Percentiles rank a stretch among this genome's conserved stretches.
phyloP scores from a whole-genome alignment of 1,284 basidiomycete species.

The Takashimella tepidaria region DNA sequence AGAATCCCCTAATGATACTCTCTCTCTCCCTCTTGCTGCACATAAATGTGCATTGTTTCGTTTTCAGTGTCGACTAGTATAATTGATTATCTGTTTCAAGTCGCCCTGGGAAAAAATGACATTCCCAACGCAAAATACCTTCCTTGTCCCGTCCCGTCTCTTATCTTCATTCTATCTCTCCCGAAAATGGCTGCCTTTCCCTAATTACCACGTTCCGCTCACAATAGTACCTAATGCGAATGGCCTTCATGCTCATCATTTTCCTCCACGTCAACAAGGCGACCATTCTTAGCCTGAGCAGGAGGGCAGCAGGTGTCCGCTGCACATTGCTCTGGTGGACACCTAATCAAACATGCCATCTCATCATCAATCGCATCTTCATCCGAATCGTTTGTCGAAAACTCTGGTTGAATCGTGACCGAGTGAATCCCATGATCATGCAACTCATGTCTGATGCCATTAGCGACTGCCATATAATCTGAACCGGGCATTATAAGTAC shows the following conservation, averaged over 20 bases:
- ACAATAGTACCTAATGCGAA: slow-evolving; percentile 1
- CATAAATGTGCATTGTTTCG: too few species aligned
- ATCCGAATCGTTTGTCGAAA: slow-evolving; percentile 13
- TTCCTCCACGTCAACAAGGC: slow-evolving; percentile 33
- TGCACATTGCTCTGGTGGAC: slow-evolving; percentile 47
- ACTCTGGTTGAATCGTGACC: slow-evolving; percentile 66
- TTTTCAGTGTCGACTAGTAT: too few species aligned
- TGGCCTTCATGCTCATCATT: slow-evolving; percentile 16
- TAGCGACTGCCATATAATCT: slow-evolving; percentile 88
- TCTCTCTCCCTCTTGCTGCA: too few species aligned
- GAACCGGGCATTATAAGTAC: slow-evolving; percentile 70
- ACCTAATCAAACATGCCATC: slow-evolving; percentile 45
- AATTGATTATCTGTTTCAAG: too few species aligned
- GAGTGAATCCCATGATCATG: slow-evolving; percentile 93
- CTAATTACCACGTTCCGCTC: too few species aligned
- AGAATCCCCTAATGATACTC: too few species aligned
- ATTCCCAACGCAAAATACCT: too few species aligned
- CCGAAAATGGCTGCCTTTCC: too few species aligned
- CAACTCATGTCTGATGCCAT: slow-evolving; percentile 72
- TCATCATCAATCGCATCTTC: slow-evolving; percentile 17
- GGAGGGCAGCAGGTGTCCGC: slow-evolving; percentile 48
- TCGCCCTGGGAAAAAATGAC: too few species aligned
- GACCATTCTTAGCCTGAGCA: slow-evolving; percentile 7
- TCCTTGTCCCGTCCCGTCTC: too few species aligned
- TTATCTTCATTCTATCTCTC: too few species aligned